Percentiles rank a stretch among this genome's conserved stretches.
Evolutionary conservation across 768 basidiomycete species (phyloP).

Genomic region (Suillus plorans): DNA sequence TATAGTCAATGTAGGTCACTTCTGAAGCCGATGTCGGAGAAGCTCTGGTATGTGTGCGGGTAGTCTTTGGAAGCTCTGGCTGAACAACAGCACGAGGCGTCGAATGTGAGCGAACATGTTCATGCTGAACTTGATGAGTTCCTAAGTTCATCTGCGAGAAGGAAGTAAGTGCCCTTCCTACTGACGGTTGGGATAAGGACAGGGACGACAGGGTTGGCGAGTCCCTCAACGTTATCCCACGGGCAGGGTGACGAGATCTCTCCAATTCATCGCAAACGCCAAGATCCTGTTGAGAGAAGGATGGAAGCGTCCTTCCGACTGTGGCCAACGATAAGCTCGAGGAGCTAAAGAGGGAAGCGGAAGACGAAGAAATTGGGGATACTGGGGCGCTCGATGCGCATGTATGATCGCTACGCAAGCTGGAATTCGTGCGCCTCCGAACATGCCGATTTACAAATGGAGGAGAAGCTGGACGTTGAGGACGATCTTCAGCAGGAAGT

Average conservation of each 20-base stretch:
- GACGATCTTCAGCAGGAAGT: background rate
- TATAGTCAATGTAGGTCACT: slow-evolving; percentile 27
- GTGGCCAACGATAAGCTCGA: slow-evolving; percentile 22
- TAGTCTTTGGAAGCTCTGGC: background rate
- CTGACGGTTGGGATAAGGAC: slow-evolving; percentile 1
- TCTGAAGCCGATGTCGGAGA: slow-evolving; percentile 21
- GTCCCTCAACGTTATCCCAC: slow-evolving; percentile 13
- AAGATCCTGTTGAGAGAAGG: slow-evolving; percentile 11
- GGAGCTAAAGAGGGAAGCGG: slow-evolving; percentile 26
- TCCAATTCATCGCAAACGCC: slow-evolving; percentile 20
- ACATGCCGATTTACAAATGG: slow-evolving; percentile 33
- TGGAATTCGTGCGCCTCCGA: slow-evolving; percentile 34
- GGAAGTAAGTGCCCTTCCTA: slow-evolving; percentile 4
- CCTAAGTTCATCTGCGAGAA: slow-evolving; percentile 3
- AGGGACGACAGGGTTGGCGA: background rate
- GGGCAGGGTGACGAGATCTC: slow-evolving; percentile 20
- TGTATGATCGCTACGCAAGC: slow-evolving; percentile 26
- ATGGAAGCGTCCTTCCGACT: slow-evolving; percentile 11
- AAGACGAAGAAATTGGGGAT: slow-evolving; percentile 29
- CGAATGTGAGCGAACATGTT: slow-evolving; percentile 3
- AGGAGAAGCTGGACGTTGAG: slow-evolving; percentile 29
- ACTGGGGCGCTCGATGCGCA: slow-evolving; percentile 32
- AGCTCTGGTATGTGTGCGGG: slow-evolving; percentile 5
- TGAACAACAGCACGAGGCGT: background rate
- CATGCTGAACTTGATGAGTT: background rate